Evolutionary conservation across 1,139 yeast genomes (phyloP).

Genomic region (Nakaseomyces glabratus): DNA sequence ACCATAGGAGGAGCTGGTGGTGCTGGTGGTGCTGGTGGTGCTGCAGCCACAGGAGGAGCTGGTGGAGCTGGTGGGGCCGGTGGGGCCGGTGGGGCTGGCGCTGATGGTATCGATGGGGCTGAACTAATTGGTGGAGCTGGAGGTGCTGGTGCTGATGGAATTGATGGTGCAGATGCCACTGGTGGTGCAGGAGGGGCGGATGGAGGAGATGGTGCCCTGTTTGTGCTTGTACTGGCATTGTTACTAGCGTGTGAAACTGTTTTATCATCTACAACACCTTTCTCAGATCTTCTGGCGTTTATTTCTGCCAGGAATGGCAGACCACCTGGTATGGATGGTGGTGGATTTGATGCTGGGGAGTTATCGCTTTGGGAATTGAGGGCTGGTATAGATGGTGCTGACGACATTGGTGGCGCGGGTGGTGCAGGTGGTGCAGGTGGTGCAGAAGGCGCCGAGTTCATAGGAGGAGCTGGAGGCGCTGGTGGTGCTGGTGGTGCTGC

Average conservation of each 20-base stretch:
- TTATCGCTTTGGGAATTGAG: not conserved
- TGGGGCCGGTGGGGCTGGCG: constrained; percentile 26
- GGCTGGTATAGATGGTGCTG: constrained; percentile 6
- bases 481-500: constrained; percentile 17
- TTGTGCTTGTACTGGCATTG: constrained; percentile 6
- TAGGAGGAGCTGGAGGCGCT: constrained; percentile 23
- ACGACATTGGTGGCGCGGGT: constrained; percentile 8
- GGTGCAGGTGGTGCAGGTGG: constrained; percentile 12
- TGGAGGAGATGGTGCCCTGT: constrained; percentile 1
- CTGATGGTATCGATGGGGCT: constrained; percentile 15
- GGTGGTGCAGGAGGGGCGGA: constrained; percentile 12
- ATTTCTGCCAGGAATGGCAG: constrained; percentile 22
- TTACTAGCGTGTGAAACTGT: not conserved
- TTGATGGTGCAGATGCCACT: constrained; percentile 5
- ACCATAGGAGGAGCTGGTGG: constrained; percentile 15
- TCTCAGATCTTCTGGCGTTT: constrained; percentile 20
- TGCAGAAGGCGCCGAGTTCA: constrained; percentile 22
- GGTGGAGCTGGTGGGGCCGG: constrained; percentile 12
- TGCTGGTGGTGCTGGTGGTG: constrained; percentile 18
- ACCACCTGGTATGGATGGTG: constrained; percentile 10
- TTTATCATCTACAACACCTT: constrained; percentile 12
- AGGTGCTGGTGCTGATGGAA: constrained; percentile 8
- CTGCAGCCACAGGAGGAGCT: constrained; percentile 13
- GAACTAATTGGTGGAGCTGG: constrained; percentile 10
- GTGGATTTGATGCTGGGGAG: not conserved